Evolutionary conservation across 257 asterid genomes (phyloP), one percentile per base, ranked within the genome.

Genomic region (Solanum etuberosum): DNA sequence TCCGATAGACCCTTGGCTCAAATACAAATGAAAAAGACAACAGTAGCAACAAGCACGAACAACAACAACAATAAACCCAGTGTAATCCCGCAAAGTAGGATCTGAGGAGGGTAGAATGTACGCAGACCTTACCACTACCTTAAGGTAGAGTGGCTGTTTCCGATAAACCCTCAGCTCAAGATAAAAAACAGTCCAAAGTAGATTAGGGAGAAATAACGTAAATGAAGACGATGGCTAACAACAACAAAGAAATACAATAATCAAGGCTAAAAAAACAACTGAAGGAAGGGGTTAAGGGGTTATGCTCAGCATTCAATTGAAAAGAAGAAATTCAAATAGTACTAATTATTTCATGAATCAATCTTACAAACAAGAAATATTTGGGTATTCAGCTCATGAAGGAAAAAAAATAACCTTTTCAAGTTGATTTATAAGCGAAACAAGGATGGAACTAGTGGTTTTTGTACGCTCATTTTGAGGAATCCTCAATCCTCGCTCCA

Each of bases 401-500:
- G 29, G 31, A 48, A 27, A 43, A 9, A 35, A 40, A 20, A 40
- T 14, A 81, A 96, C 99, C 99, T 94, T 97, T 86, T 97, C 99
- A 38, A 97, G 99, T 90, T 97, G 99, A 4, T 93, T 95, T 91
- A 97, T 96, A 82, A 96, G 95, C 82, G 99, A 96, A 68, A 94
- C 87, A 74, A 97, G 99, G 86, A 97, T 90, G 23, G 97, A 86
- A 88, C 89, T 93, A 83, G 98, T 96, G 84, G 92, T 96, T 89
- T 96, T 96, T 15, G 99, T 96, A 54, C 99, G 98, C 88, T 92
- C 96, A 68, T 88, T 92, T 87, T 93, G 93, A 11, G 99, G 98
- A 92, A 97, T 93, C 94, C 70, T 92, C 89, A 97, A 85, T 21
- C 99, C 99, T 88, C 95, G 94, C 85, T 97, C 99, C 99, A 97